A percentile compares a stretch with the other conserved stretches of the same genome.
Conservation (phyloP, 2,329 filamentous ascomycete genomes). For the Tolypocladium cylindrosporum region DNA sequence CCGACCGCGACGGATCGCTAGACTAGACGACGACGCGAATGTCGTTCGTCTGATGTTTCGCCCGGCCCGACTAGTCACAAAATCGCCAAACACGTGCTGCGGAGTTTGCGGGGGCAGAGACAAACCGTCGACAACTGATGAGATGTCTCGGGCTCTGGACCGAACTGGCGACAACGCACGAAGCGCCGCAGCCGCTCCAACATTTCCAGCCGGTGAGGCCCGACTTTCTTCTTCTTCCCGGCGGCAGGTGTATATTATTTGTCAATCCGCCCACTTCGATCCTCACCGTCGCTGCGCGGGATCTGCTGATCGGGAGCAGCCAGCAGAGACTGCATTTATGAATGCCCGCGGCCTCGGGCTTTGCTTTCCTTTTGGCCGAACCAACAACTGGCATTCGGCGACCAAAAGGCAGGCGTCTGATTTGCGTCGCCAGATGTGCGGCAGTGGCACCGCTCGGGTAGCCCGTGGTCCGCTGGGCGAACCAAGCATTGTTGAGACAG, state of each 20-base stretch:
- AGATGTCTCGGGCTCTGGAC: neutral
- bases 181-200: neutral
- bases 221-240: too few species aligned
- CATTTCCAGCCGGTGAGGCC: too few species aligned
- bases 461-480: neutral
- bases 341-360: neutral
- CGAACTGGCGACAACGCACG: neutral
- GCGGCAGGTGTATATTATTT: too few species aligned
- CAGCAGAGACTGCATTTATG: neutral
- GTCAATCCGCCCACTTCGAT: too few species aligned
- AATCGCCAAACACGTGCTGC: neutral
- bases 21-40: neutral
- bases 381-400: neutral
- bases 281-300: too few species aligned
- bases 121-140: neutral
- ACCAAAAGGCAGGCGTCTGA: neutral
- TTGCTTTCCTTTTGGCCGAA: neutral
- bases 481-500: neutral
- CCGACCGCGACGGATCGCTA: neutral
- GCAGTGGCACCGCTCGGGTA: neutral
- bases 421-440: neutral
- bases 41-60: neutral
- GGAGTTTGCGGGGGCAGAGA: neutral
- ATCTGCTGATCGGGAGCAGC: too few species aligned
- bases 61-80: neutral